Conservation (phyloP, 495 filamentous ascomycete genomes). For the Glonium stellatum region DNA sequence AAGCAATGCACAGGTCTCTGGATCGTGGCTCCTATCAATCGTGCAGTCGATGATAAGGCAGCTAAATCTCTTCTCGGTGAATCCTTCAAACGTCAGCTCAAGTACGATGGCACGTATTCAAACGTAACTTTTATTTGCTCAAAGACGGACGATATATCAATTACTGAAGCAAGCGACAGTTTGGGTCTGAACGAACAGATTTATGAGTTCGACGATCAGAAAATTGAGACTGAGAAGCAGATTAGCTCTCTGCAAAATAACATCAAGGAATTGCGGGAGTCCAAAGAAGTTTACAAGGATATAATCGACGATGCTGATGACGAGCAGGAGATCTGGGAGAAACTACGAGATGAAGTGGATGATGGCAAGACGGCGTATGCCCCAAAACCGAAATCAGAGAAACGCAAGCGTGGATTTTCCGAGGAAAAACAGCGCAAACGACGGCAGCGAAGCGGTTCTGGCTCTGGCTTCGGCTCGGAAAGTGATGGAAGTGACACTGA, state of each 20-base stretch:
- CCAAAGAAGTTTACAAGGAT: slow-evolving; percentile 32
- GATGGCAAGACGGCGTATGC: slow-evolving; percentile 47
- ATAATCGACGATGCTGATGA: slow-evolving; percentile 38
- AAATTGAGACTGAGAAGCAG: slow-evolving; percentile 29
- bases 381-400: slow-evolving; percentile 35
- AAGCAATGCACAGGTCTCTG: slow-evolving; percentile 47
- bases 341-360: slow-evolving; percentile 38
- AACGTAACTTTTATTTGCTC: slow-evolving; percentile 59
- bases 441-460: slow-evolving; percentile 14
- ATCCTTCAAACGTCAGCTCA: slow-evolving; percentile 56
- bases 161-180: slow-evolving; percentile 45
- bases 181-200: slow-evolving; percentile 39
- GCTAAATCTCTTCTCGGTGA: slow-evolving; percentile 55
- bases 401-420: slow-evolving; percentile 31
- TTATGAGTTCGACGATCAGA: slow-evolving; percentile 34
- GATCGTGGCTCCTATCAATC: slow-evolving; percentile 60
- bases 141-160: slow-evolving; percentile 59
- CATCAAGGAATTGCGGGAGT: slow-evolving; percentile 33
- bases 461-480: slow-evolving; percentile 14
- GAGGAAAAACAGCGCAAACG: slow-evolving; percentile 13
- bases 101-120: slow-evolving; percentile 48
- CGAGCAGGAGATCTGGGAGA: slow-evolving; percentile 44
- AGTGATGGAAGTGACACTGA: neutral
- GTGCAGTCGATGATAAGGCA: slow-evolving; percentile 60
- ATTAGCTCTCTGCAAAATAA: slow-evolving; percentile 37